Evolutionary conservation across 2,329 filamentous ascomycete genomes (phyloP), one percentile per base, ranked within the genome.

Genomic region (Zalaria obscura): DNA sequence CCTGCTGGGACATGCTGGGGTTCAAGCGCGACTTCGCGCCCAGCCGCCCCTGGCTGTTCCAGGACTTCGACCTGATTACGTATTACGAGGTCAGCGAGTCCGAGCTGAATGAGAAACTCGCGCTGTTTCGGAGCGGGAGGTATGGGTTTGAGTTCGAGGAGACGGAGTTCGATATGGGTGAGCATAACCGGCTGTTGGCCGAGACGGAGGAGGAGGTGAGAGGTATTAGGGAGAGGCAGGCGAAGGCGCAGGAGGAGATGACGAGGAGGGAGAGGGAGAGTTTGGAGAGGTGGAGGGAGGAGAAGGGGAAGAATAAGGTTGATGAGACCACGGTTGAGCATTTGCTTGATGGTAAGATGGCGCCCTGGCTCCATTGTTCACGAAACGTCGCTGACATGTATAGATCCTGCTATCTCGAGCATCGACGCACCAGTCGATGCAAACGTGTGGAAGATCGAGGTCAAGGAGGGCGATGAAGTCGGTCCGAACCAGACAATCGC

Each of bases 51-150:
- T 75, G 72, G 66, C 59, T 76, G 2, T 76, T 74, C 48, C 61
- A 68, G 38, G 68, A 75, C 46, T 74, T 76, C 45, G 73, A 77
- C 47, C 62, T 73, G 35, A 59, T 76, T 18, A 69, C 65, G 0
- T 76, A 70, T 52, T 70, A 74, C 47, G 63, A 67, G 42, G 72
- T 76, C 9, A 62, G 50, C 29, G 68, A 75, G 46, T 56, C 60
- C 8, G 69, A 75, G 46, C 67, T 74, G 31, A 68, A 73, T 42
- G 48, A 55, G 6, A 47, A 70, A 38, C 57, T 75, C 26, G 61
- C 61, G 1, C 53, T 63, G 1, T 76, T 73, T 51, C 57, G 64
- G 25, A 64, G 64, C 10, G 73, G 72, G 0, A 55, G 62, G 36
- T 76, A 74, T 44, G 55, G 67, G 38, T 76, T 70, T 51, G 56